phyloP scores from a whole-genome alignment of 192 early-diverging fungal genomes.

The Thamnidium elegans region DNA sequence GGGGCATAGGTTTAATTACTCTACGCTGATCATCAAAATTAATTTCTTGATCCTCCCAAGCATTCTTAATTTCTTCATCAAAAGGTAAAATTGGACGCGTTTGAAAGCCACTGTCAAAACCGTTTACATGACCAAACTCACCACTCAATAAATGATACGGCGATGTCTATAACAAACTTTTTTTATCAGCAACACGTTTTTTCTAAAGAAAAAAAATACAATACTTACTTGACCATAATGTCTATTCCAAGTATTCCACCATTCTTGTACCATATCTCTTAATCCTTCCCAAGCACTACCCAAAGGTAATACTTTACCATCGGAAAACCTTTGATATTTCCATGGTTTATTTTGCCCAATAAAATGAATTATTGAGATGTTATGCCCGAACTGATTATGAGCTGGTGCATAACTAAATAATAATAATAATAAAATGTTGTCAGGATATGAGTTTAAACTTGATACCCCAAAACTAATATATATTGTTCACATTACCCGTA shows the following conservation, averaged over 20 bases:
- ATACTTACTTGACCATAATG: slow-evolving; percentile 38
- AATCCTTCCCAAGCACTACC: slow-evolving; percentile 51
- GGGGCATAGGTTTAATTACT: slow-evolving; percentile 25
- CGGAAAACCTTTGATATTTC: slow-evolving; percentile 67
- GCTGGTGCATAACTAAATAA: slow-evolving; percentile 71
- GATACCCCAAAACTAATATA: not conserved
- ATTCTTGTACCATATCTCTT: slow-evolving; percentile 55
- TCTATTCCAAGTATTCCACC: slow-evolving; percentile 74
- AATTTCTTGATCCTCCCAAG: slow-evolving; percentile 26
- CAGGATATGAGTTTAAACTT: not conserved
- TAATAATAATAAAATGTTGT: slow-evolving; percentile 22
- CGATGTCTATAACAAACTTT: not conserved
- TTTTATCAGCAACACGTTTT: too few species aligned
- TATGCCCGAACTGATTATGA: slow-evolving; percentile 64
- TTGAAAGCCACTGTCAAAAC: not conserved
- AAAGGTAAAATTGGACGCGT: slow-evolving; percentile 16
- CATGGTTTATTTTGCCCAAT: slow-evolving; percentile 89
- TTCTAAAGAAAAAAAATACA: not conserved
- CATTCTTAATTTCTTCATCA: slow-evolving; percentile 19
- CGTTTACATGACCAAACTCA: not conserved
- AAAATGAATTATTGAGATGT: slow-evolving; percentile 85
- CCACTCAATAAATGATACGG: slow-evolving; percentile 14
- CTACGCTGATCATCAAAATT: slow-evolving; percentile 8
- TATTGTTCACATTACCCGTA: slow-evolving; percentile 58
- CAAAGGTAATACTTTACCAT: slow-evolving; percentile 51